These are phyloP conservation scores for Colletotrichum spaethianum DNA, from an alignment of 2,329 filamentous ascomycete genomes.

Conservation along the genomic window DNA sequence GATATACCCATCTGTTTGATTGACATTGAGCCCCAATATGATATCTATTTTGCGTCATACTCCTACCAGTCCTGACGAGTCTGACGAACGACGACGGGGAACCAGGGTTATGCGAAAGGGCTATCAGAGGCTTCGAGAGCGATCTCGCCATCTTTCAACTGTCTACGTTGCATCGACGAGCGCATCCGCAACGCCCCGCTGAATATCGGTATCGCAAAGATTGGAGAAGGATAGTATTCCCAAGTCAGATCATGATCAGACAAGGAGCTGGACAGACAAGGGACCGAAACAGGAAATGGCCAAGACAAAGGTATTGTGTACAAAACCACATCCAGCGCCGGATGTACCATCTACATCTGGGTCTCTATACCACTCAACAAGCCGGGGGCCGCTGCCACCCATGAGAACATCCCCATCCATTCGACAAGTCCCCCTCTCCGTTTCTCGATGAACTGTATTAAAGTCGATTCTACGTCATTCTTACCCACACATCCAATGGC, in stretches of 20 bases:
- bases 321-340: conserved; percentile 6
- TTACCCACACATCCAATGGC: neutral
- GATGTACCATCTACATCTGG: conserved; percentile 30
- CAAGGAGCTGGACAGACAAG: neutral
- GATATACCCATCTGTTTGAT: conserved; percentile 18
- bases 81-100: conserved; percentile 20
- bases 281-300: neutral
- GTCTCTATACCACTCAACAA: neutral
- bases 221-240: neutral
- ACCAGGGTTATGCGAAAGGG: neutral
- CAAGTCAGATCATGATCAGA: neutral
- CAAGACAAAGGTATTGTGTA: conserved; percentile 20
- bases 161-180: neutral
- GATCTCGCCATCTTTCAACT: neutral
- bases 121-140: neutral
- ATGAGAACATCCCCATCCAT: conserved; percentile 2
- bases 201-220: neutral
- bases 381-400: neutral
- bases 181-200: conserved; percentile 3
- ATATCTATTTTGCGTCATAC: conserved; percentile 38
- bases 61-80: conserved; percentile 5
- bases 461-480: conserved; percentile 29
- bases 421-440: neutral
- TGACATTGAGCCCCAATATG: conserved; percentile 18
- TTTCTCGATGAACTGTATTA: conserved; percentile 29